Percentiles rank a stretch among this genome's conserved stretches.
Evolutionary conservation across 371 early-diverging fungal species (phyloP).

Genomic region (Catenaria anguillulae): DNA sequence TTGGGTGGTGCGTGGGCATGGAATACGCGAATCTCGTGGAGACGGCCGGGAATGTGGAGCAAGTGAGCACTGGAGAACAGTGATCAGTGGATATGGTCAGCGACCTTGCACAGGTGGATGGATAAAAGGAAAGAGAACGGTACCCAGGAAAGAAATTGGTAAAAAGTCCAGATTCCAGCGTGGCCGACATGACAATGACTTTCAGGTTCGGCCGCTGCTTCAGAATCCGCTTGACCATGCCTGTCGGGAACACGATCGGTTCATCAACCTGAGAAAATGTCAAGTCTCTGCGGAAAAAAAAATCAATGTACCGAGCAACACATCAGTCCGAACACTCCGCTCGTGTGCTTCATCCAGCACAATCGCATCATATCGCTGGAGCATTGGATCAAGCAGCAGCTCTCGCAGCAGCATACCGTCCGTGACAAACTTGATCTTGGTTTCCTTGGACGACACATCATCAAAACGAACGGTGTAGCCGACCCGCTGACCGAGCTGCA

Average conservation of each 20-base stretch:
- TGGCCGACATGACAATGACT: constrained; percentile 95
- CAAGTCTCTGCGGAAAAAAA: background rate
- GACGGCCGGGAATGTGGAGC: constrained; percentile 67
- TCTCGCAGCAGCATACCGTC: constrained; percentile 97
- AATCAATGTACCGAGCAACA: constrained; percentile 92
- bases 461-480: constrained; percentile 97
- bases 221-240: constrained; percentile 11
- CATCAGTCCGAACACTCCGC: constrained; percentile 89
- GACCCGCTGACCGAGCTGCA: constrained; percentile 54
- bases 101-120: background rate
- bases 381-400: constrained; percentile 61
- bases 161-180: constrained; percentile 83
- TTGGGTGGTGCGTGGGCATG: constrained; percentile 58
- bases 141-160: constrained; percentile 27
- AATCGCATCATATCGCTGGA: constrained; percentile 68
- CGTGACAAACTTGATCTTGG: constrained; percentile 88
- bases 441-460: constrained; percentile 62
- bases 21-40: constrained; percentile 71
- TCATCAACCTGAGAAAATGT: background rate
- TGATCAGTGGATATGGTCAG: no score
- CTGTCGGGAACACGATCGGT: constrained; percentile 8
- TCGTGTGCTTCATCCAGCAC: constrained; percentile 99
- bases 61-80: constrained; percentile 45
- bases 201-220: constrained; percentile 43
- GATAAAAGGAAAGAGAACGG: constrained; percentile 2